Evolutionary conservation across 768 basidiomycete species (phyloP).

Genomic region (Tulasnella calospora): DNA sequence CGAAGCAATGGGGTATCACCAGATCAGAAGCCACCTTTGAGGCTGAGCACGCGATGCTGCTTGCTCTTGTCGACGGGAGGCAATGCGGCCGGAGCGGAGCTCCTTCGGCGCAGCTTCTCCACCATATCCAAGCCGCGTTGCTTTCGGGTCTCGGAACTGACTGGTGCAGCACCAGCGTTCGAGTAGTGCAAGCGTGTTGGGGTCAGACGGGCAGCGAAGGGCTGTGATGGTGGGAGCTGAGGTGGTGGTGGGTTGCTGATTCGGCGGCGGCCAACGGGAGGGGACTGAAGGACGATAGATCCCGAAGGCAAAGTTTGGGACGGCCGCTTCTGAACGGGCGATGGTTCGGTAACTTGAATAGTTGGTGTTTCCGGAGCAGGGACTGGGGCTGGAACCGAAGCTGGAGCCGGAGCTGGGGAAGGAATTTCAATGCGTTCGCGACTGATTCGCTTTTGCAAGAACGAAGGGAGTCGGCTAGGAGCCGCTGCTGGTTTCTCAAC

Average conservation of each 20-base stretch:
- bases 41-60: neutral
- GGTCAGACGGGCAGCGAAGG: neutral
- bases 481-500: slow-evolving; percentile 5
- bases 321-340: slow-evolving; percentile 5
- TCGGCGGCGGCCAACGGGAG: slow-evolving; percentile 9
- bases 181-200: slow-evolving; percentile 9
- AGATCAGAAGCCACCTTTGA: slow-evolving; percentile 15
- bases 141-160: slow-evolving; percentile 18
- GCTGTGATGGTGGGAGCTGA: neutral
- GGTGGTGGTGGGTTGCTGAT: slow-evolving; percentile 17
- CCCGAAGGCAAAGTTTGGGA: neutral
- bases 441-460: slow-evolving; percentile 17
- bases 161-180: neutral
- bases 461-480: slow-evolving; percentile 10
- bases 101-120: slow-evolving; percentile 23
- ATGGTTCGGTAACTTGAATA: slow-evolving; percentile 6
- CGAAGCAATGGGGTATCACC: neutral
- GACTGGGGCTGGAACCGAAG: neutral
- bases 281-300: neutral
- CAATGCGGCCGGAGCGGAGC: slow-evolving; percentile 23
- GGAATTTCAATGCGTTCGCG: neutral
- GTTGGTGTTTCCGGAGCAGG: slow-evolving; percentile 11
- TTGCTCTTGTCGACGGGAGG: slow-evolving; percentile 11
- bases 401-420: neutral
- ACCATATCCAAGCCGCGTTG: slow-evolving; percentile 25